These are phyloP conservation scores for Entomophthora muscae DNA, from an alignment of 371 early-diverging fungal genomes.

Conservation along the genomic window DNA sequence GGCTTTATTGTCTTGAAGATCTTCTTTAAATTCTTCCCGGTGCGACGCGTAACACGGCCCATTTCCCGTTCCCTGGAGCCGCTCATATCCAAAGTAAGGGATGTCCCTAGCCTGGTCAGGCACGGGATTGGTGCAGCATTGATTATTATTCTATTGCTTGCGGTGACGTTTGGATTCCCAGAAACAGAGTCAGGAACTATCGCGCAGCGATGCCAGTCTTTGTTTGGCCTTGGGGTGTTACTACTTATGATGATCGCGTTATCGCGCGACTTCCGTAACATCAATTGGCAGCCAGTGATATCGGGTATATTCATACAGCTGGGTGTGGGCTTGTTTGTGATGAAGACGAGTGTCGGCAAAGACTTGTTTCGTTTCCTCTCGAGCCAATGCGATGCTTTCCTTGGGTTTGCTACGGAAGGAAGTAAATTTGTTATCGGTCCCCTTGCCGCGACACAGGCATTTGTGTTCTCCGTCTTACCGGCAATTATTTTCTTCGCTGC, in stretches of 20 bases:
- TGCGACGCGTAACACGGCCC: too few species aligned
- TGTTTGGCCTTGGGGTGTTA: slow-evolving; percentile 51
- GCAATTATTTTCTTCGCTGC: slow-evolving; percentile 78
- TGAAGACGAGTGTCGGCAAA: slow-evolving; percentile 52
- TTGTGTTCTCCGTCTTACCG: slow-evolving; percentile 61
- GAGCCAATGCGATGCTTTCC: slow-evolving; percentile 37
- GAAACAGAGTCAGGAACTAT: slow-evolving; percentile 35
- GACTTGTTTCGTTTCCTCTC: slow-evolving; percentile 59
- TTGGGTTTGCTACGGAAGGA: slow-evolving; percentile 42
- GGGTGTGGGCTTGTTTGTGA: slow-evolving; percentile 59
- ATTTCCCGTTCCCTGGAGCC: too few species aligned
- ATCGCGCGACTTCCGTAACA: slow-evolving; percentile 40
- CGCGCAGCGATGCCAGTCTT: slow-evolving; percentile 48
- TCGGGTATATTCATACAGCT: slow-evolving; percentile 59
- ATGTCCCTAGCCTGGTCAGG: too few species aligned
- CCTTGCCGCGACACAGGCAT: slow-evolving; percentile 19
- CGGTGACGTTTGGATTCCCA: slow-evolving; percentile 39
- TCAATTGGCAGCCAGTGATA: slow-evolving; percentile 60
- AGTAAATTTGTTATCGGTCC: slow-evolving; percentile 46
- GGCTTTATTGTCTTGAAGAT: too few species aligned
- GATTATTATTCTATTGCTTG: slow-evolving; percentile 21
- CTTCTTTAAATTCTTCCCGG: too few species aligned
- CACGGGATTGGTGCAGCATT: slow-evolving; percentile 20
- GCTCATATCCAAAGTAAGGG: too few species aligned
- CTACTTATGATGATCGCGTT: slow-evolving; percentile 22